Conservation (phyloP, 23 red algal genomes). For the Agarophyton chilense region DNA sequence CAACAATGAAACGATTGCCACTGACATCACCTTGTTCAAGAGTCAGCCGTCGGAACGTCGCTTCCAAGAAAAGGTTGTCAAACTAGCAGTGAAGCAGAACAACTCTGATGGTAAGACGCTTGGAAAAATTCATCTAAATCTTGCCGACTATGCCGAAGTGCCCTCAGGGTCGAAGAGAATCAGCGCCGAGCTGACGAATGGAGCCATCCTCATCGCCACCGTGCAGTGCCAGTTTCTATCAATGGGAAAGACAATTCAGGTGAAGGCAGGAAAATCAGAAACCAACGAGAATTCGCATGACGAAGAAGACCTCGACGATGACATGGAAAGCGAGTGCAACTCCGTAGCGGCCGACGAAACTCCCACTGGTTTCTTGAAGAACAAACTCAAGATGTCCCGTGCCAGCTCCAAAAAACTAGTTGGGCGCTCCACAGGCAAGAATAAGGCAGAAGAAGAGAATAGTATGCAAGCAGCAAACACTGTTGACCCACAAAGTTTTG, state of each 20-base stretch:
- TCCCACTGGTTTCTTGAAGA: conserved; percentile 45
- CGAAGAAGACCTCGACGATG: conserved; percentile 45
- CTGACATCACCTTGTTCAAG: conserved; percentile 73
- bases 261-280: conserved; percentile 13
- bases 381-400: conserved; percentile 56
- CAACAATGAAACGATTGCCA: conserved; percentile 57
- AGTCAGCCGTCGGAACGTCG: conserved; percentile 61
- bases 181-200: conserved; percentile 74
- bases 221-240: conserved; percentile 78
- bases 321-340: conserved; percentile 35
- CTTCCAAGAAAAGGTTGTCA: conserved; percentile 78
- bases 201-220: conserved; percentile 56
- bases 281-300: conserved; percentile 23
- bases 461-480: conserved; percentile 26
- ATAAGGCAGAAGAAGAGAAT: conserved; percentile 47
- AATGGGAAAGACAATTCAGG: conserved; percentile 67
- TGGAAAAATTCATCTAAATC: conserved; percentile 85
- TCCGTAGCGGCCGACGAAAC: conserved; percentile 29
- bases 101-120: conserved; percentile 75
- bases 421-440: conserved; percentile 12
- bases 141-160: conserved; percentile 78
- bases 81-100: conserved; percentile 61
- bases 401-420: conserved; percentile 61
- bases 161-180: conserved; percentile 81
- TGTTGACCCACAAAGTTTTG: conserved; percentile 34